phyloP scores from a whole-genome alignment of 805 yeast genomes.

The Wickerhamomyces alni region DNA sequence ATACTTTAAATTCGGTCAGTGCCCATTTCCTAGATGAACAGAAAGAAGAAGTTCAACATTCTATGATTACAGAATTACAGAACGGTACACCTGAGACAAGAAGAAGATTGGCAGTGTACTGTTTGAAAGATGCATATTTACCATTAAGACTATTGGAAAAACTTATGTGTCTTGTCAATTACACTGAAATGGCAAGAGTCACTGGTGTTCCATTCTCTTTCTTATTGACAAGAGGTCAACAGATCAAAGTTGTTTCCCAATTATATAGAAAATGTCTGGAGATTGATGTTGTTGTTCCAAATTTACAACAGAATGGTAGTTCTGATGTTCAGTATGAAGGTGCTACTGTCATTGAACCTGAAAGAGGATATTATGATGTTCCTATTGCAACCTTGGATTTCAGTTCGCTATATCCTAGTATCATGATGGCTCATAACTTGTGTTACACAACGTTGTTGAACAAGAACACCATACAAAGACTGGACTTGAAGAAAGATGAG shows the following conservation, averaged over 20 bases:
- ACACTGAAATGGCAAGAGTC: conserved; percentile 99
- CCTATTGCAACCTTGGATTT: conserved; percentile 98
- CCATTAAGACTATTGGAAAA: conserved; percentile 87
- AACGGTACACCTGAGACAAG: conserved; percentile 91
- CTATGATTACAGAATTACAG: conserved; percentile 91
- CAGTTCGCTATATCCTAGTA: conserved; percentile 94
- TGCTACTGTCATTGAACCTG: conserved; percentile 97
- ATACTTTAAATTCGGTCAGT: conserved; percentile 91
- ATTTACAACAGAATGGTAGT: conserved; percentile 69
- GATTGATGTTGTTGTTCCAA: conserved; percentile 85
- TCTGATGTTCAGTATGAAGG: conserved; percentile 95
- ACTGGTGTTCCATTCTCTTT: conserved; percentile 97
- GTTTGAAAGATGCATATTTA: conserved; percentile 91
- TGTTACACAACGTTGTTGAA: conserved; percentile 89
- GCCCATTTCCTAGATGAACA: conserved; percentile 93
- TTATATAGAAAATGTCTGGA: conserved; percentile 87
- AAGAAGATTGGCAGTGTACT: conserved; percentile 91
- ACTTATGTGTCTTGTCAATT: conserved; percentile 92
- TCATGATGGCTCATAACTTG: conserved; percentile 98
- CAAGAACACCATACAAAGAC: conserved; percentile 58
- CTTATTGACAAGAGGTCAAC: conserved; percentile 89
- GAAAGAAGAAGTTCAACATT: conserved; percentile 96
- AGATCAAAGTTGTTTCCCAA: conserved; percentile 94
- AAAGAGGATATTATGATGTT: conserved; percentile 90
- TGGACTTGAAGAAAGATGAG: conserved; percentile 55